Evolutionary conservation across 2,329 filamentous ascomycete genomes (phyloP).

Genomic region (Anisogramma anomala): DNA sequence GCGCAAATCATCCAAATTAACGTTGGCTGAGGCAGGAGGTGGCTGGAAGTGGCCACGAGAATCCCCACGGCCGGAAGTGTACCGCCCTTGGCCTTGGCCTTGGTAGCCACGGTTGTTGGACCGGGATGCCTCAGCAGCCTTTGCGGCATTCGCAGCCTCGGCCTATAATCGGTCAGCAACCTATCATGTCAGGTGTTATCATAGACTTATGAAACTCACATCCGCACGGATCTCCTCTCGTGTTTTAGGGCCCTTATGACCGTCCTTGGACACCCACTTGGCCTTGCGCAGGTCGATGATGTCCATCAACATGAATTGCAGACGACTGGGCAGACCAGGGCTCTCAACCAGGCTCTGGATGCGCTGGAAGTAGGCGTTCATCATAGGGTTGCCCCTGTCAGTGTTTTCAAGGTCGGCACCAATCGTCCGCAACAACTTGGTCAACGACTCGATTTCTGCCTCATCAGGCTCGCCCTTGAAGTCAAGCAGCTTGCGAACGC

Average conservation of each 20-base stretch:
- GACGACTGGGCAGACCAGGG: constrained; percentile 70
- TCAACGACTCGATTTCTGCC: constrained; percentile 90
- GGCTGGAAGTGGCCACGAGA: constrained; percentile 56
- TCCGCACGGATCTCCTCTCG: constrained; percentile 82
- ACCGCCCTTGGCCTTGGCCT: constrained; percentile 59
- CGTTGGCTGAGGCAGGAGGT: constrained; percentile 62
- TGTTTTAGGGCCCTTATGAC: constrained; percentile 92
- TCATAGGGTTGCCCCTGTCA: constrained; percentile 73
- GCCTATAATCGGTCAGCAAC: constrained; percentile 30
- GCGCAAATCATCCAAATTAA: constrained; percentile 83
- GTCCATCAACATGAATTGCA: constrained; percentile 96
- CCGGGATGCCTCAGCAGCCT: constrained; percentile 61
- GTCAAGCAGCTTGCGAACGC: constrained; percentile 92
- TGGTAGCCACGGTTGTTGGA: constrained; percentile 53
- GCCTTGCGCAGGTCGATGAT: constrained; percentile 70
- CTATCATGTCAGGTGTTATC: background rate
- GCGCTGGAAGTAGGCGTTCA: constrained; percentile 87
- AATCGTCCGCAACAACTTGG: constrained; percentile 83
- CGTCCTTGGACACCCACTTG: constrained; percentile 77
- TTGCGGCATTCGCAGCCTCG: constrained; percentile 66
- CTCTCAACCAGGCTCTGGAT: constrained; percentile 74
- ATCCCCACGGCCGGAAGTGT: constrained; percentile 63
- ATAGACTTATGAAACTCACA: constrained; percentile 32
- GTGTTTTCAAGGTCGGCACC: constrained; percentile 74
- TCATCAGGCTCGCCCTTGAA: constrained; percentile 90